phyloP scores from a whole-genome alignment of 73 alveolate species.

The Paramecium caudatum region DNA sequence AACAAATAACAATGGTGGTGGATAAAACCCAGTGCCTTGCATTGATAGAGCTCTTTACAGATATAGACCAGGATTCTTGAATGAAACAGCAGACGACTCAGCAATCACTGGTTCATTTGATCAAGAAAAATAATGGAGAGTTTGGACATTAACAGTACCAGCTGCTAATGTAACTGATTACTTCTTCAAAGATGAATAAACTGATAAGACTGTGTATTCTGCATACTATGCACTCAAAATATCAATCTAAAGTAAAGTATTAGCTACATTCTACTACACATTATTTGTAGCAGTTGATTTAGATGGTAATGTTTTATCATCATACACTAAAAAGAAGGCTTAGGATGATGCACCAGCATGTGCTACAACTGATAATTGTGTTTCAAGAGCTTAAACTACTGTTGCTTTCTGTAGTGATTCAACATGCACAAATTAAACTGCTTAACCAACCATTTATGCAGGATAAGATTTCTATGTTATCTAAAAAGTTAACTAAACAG shows the following conservation, averaged over 20 bases:
- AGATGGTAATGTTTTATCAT: neutral
- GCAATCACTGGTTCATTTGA: conserved; percentile 26
- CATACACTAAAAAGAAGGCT: neutral
- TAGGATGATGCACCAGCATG: conserved; percentile 59
- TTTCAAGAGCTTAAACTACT: conserved; percentile 36
- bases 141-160: conserved; percentile 29
- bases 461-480: conserved; percentile 46
- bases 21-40: no score
- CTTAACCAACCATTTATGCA: neutral
- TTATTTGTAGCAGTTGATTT: conserved; percentile 24
- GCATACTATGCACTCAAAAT: conserved; percentile 35
- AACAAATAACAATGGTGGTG: no score
- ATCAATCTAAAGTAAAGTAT: neutral
- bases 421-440: conserved; percentile 1
- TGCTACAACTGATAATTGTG: conserved; percentile 58
- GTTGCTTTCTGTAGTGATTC: conserved; percentile 20
- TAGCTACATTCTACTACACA: neutral
- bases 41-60: neutral
- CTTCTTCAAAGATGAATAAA: conserved; percentile 22
- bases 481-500: neutral
- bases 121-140: conserved; percentile 13
- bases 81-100: conserved; percentile 43
- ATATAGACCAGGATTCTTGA: conserved; percentile 41
- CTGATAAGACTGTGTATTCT: conserved; percentile 19
- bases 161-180: neutral